phyloP scores from a whole-genome alignment of 495 filamentous ascomycete species.

The Penicillium lividum region DNA sequence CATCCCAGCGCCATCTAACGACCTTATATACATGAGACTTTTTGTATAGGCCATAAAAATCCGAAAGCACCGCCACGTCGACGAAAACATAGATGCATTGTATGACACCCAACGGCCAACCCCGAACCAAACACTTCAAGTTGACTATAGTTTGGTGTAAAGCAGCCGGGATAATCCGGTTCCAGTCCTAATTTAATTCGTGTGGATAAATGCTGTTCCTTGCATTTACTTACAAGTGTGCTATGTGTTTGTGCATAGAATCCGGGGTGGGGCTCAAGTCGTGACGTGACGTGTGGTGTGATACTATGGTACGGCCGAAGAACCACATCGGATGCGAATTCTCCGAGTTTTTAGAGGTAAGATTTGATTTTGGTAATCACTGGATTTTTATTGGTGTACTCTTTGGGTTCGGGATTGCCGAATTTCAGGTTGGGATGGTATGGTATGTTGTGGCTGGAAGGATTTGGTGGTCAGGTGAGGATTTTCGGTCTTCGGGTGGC shows the following conservation, averaged over 20 bases:
- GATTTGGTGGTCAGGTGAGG: neutral
- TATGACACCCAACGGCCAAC: constrained; percentile 2
- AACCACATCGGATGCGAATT: neutral
- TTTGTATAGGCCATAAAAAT: neutral
- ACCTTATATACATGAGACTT: neutral
- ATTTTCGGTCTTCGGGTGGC: neutral
- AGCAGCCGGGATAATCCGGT: neutral
- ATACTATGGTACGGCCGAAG: neutral
- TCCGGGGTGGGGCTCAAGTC: neutral
- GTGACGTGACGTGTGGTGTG: neutral
- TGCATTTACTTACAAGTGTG: neutral
- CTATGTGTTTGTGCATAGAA: neutral
- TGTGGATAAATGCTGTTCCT: neutral
- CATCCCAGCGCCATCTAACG: neutral
- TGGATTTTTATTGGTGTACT: neutral
- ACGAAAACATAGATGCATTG: neutral
- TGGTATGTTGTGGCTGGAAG: neutral
- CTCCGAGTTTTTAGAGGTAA: neutral
- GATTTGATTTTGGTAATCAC: neutral
- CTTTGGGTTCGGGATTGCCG: neutral
- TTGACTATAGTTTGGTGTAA: neutral
- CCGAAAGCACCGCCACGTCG: neutral
- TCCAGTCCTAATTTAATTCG: neutral
- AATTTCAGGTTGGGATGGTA: neutral
- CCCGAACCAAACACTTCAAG: constrained; percentile 1